Percentiles rank a stretch among this genome's conserved stretches.
phyloP scores from a whole-genome alignment of 305 asterid genomes.

The Petunia hybrid region DNA sequence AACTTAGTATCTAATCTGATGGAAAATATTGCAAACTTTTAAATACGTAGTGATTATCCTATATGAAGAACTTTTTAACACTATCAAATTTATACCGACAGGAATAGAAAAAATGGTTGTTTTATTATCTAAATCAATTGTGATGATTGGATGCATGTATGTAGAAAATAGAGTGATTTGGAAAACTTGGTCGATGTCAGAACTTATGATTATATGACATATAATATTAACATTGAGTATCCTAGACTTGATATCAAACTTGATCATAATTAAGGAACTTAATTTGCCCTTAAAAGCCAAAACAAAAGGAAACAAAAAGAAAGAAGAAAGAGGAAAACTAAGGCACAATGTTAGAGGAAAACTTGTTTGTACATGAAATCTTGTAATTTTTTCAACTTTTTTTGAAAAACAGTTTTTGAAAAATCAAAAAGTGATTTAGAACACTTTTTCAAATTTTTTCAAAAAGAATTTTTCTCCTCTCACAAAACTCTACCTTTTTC shows the following conservation, averaged over 20 bases:
- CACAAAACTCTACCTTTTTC: too few relatives aligned
- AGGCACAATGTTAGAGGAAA: too few relatives aligned
- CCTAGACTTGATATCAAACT: slow-evolving; percentile 4
- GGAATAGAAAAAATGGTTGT: not conserved
- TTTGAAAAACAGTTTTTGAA: too few relatives aligned
- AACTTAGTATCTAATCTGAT: not conserved
- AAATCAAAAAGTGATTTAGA: too few relatives aligned
- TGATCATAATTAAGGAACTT: not conserved
- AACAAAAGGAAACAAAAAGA: not conserved
- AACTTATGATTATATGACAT: not conserved
- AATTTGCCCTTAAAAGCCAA: too few relatives aligned
- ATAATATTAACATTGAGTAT: slow-evolving; percentile 17
- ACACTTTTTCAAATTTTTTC: too few relatives aligned
- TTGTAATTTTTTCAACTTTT: too few relatives aligned
- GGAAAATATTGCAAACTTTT: not conserved
- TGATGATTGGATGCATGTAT: slow-evolving; percentile 25
- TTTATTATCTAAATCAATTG: not conserved
- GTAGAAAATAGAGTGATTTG: not conserved
- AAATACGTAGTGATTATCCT: slow-evolving; percentile 1
- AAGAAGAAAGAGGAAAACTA: not conserved
- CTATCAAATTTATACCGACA: not conserved
- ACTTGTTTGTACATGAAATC: too few relatives aligned
- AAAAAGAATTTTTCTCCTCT: too few relatives aligned
- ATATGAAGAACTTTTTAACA: slow-evolving; percentile 6
- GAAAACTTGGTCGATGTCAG: not conserved